A percentile compares a stretch with the other conserved stretches of the same genome.
Evolutionary conservation across 495 filamentous ascomycete species (phyloP).

Genomic region (Tuber microsphaerosporum): DNA sequence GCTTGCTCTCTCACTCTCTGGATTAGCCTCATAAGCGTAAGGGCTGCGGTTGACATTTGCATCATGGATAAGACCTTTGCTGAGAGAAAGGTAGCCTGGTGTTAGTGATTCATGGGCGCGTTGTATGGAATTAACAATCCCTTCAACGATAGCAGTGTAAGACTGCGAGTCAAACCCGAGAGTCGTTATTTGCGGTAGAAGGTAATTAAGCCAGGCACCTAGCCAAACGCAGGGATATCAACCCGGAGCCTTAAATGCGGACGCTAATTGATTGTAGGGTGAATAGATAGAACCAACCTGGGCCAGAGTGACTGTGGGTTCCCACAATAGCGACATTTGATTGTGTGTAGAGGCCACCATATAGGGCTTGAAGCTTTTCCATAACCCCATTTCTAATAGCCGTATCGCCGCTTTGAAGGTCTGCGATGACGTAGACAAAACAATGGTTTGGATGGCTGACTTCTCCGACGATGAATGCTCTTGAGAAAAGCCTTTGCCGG

Average conservation of each 20-base stretch:
- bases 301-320: slow-evolving; percentile 89
- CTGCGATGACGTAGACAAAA: slow-evolving; percentile 82
- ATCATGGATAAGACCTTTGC: slow-evolving; percentile 64
- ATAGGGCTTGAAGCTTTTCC: slow-evolving; percentile 60
- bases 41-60: slow-evolving; percentile 87
- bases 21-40: slow-evolving; percentile 87
- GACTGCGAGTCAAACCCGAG: slow-evolving; percentile 83
- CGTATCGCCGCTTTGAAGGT: slow-evolving; percentile 85
- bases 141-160: slow-evolving; percentile 84
- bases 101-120: slow-evolving; percentile 70
- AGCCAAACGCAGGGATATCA: neutral
- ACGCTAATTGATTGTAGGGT: neutral
- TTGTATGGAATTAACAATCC: slow-evolving; percentile 70
- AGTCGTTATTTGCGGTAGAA: slow-evolving; percentile 88
- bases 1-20: slow-evolving; percentile 62
- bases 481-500: slow-evolving; percentile 80
- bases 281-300: slow-evolving; percentile 45
- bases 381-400: slow-evolving; percentile 81
- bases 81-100: slow-evolving; percentile 64
- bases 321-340: slow-evolving; percentile 86
- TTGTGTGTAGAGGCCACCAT: slow-evolving; percentile 68
- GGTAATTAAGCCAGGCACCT: slow-evolving; percentile 87
- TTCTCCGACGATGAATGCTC: slow-evolving; percentile 82
- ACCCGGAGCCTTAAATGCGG: neutral
- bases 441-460: slow-evolving; percentile 58